phyloP scores from a whole-genome alignment of 2,329 filamentous ascomycete species.

The Aspergillus quadricinctus region DNA sequence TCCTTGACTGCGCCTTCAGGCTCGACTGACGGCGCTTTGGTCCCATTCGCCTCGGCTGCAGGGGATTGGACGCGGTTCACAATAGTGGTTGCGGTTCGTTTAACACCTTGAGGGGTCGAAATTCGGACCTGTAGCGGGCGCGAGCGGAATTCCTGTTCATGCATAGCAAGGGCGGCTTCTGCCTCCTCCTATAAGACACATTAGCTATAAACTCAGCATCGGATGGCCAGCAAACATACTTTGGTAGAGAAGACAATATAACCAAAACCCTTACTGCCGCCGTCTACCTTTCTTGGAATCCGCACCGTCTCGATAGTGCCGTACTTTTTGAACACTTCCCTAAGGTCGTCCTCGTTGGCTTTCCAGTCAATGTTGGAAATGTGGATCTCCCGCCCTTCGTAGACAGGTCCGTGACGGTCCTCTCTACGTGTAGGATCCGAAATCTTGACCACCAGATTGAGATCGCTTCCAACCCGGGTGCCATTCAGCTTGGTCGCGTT shows the following conservation, averaged over 20 bases:
- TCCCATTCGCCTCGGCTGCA: conserved; percentile 32
- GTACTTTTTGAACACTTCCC: conserved; percentile 67
- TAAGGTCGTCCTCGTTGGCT: conserved; percentile 64
- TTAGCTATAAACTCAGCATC: conserved; percentile 7
- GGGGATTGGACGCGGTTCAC: conserved; percentile 39
- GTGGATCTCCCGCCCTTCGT: conserved; percentile 85
- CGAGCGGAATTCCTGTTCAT: conserved; percentile 66
- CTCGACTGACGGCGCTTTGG: conserved; percentile 27
- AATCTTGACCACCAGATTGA: conserved; percentile 70
- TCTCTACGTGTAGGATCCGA: conserved; percentile 80
- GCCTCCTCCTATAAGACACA: conserved; percentile 52
- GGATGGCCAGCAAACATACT: conserved; percentile 28
- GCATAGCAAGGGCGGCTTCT: conserved; percentile 61
- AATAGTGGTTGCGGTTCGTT: conserved; percentile 43
- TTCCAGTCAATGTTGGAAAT: conserved; percentile 64
- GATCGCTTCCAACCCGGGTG: conserved; percentile 62
- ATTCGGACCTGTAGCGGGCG: conserved; percentile 64
- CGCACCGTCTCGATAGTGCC: conserved; percentile 70
- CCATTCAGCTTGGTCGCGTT: conserved; percentile 71
- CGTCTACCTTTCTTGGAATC: conserved; percentile 63
- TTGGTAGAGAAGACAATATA: conserved; percentile 74
- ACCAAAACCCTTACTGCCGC: conserved; percentile 69
- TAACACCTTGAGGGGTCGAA: conserved; percentile 40
- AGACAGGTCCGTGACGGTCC: conserved; percentile 69
- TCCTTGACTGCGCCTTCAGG: conserved; percentile 40